phyloP scores from a whole-genome alignment of 2,329 filamentous ascomycete genomes.

The Trichoderma citrinoviride region DNA sequence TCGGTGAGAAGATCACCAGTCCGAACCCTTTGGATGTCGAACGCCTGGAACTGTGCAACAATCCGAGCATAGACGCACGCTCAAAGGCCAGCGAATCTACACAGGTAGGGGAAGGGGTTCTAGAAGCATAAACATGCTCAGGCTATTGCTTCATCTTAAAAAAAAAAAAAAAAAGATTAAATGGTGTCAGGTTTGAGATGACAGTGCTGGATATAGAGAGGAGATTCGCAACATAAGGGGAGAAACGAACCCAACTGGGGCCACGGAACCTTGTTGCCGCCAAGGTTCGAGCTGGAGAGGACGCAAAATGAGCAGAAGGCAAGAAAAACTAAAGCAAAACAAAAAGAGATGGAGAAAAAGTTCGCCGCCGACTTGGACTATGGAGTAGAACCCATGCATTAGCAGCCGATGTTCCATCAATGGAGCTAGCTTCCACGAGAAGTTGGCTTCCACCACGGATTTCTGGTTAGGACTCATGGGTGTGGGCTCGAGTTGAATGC shows the following conservation, averaged over 20 bases:
- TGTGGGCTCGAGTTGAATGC: background rate
- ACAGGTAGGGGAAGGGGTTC: background rate
- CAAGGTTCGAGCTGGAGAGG: background rate
- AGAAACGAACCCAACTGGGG: background rate
- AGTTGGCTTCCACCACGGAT: background rate
- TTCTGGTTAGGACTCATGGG: background rate
- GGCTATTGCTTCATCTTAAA: too few relatives aligned
- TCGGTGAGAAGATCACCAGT: background rate
- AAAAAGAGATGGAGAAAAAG: background rate
- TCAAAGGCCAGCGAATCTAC: conserved; percentile 8
- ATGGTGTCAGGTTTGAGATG: background rate
- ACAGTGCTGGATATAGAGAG: background rate
- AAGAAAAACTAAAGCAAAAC: background rate
- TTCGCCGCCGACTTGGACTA: background rate
- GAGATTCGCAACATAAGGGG: background rate
- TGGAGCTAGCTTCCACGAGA: background rate
- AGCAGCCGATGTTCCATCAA: background rate
- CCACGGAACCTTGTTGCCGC: background rate
- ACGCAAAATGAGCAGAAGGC: background rate
- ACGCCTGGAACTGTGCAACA: conserved; percentile 7
- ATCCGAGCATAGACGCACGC: background rate
- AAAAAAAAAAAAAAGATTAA: too few relatives aligned
- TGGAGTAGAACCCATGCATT: background rate
- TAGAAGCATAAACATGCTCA: too few relatives aligned
- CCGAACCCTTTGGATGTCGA: conserved; percentile 9